Evolutionary conservation across 1,139 yeast genomes (phyloP).

Genomic region (Lodderomyces metapsilosis): DNA sequence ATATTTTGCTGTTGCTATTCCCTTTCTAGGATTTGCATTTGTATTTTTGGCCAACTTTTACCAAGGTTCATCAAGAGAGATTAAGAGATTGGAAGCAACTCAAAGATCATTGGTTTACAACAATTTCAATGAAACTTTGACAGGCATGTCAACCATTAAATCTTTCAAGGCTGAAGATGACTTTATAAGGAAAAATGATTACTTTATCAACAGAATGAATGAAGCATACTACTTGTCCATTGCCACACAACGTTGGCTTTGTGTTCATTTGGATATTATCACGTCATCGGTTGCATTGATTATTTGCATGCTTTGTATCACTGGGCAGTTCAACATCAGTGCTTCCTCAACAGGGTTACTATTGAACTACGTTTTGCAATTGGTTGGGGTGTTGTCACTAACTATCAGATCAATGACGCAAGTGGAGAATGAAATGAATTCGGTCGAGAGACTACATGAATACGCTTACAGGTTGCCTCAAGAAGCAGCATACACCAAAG

Average conservation of each 20-base stretch:
- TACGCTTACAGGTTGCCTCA: constrained; percentile 56
- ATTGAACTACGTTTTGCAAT: constrained; percentile 42
- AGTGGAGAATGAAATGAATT: constrained; percentile 49
- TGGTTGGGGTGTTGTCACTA: constrained; percentile 43
- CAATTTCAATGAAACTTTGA: constrained; percentile 45
- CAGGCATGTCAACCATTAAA: constrained; percentile 45
- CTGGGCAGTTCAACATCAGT: constrained; percentile 38
- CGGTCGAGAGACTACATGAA: constrained; percentile 44
- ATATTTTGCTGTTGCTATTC: constrained; percentile 47
- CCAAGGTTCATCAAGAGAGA: constrained; percentile 45
- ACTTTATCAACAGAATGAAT: constrained; percentile 38
- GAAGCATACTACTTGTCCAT: constrained; percentile 43
- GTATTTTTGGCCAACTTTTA: constrained; percentile 37
- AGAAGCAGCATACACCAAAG: constrained; percentile 69
- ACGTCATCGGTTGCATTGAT: constrained; percentile 40
- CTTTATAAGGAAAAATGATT: constrained; percentile 37
- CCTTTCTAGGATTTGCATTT: constrained; percentile 34
- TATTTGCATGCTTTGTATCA: constrained; percentile 40
- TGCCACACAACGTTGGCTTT: constrained; percentile 47
- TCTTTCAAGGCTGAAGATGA: constrained; percentile 32
- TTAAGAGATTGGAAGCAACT: constrained; percentile 44
- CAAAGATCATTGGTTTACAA: constrained; percentile 47
- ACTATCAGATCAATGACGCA: constrained; percentile 45
- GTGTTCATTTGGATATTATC: constrained; percentile 40
- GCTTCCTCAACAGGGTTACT: constrained; percentile 47